Conservation (phyloP, 768 basidiomycete species). For the Mycena indigotica region DNA sequence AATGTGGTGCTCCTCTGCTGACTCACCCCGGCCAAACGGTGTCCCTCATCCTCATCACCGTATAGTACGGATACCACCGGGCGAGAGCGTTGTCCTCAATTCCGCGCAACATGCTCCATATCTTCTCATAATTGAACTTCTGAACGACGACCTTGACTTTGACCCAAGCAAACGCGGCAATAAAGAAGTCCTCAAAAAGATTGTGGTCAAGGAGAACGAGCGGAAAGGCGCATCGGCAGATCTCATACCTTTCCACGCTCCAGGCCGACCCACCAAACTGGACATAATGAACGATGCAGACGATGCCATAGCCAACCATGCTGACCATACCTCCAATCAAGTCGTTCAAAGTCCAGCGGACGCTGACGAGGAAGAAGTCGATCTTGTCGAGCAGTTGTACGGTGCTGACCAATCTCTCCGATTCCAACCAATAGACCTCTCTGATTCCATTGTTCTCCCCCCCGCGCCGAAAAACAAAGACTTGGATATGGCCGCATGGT, state of each 20-base stretch:
- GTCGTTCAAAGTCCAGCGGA: constrained; percentile 24
- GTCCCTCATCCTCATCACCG: constrained; percentile 80
- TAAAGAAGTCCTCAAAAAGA: constrained; percentile 80
- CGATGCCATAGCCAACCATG: constrained; percentile 33
- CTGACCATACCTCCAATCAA: constrained; percentile 25
- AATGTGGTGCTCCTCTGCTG: constrained; percentile 82
- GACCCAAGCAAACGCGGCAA: constrained; percentile 83
- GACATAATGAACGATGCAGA: constrained; percentile 32
- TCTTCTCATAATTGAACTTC: constrained; percentile 87
- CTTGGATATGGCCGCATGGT: constrained; percentile 86
- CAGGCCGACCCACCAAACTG: constrained; percentile 25
- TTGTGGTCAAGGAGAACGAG: constrained; percentile 67
- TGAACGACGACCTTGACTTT: constrained; percentile 90
- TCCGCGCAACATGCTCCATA: constrained; percentile 97
- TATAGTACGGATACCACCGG: constrained; percentile 95
- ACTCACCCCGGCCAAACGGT: constrained; percentile 43
- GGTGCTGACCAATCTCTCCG: constrained; percentile 76
- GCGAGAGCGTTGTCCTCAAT: constrained; percentile 96
- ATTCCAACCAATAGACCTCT: constrained; percentile 71
- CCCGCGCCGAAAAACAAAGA: constrained; percentile 86
- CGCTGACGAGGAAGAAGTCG: constrained; percentile 83
- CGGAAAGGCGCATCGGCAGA: constrained; percentile 60
- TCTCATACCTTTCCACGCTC: constrained; percentile 46
- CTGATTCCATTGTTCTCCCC: constrained; percentile 83
- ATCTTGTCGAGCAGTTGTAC: constrained; percentile 94